These are phyloP conservation scores for Glarea lozoyensis DNA, from an alignment of 495 filamentous ascomycete genomes.

Conservation along the genomic window DNA sequence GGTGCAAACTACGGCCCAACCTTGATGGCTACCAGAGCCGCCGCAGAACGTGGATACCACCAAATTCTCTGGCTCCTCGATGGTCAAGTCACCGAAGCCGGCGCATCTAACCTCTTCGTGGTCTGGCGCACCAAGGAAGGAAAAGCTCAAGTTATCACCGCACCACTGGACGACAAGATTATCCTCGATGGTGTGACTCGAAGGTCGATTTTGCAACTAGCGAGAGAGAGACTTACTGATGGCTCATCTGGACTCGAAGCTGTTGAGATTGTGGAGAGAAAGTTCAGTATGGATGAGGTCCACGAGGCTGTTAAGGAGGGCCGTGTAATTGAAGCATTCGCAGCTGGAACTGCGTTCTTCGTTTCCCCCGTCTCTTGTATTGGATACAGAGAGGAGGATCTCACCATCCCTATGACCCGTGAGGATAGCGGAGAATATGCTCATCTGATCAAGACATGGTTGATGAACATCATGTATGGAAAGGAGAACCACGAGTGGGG, in stretches of 20 bases:
- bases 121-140: constrained; percentile 64
- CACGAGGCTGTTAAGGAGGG: constrained; percentile 65
- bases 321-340: constrained; percentile 75
- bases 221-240: constrained; percentile 45
- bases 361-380: constrained; percentile 67
- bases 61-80: constrained; percentile 92
- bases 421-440: constrained; percentile 56
- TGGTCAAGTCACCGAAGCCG: constrained; percentile 76
- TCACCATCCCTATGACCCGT: constrained; percentile 54
- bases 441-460: constrained; percentile 63
- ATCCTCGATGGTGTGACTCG: constrained; percentile 83
- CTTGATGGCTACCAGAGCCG: constrained; percentile 66
- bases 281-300: constrained; percentile 74
- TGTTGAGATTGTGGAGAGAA: constrained; percentile 66
- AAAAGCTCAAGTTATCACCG: constrained; percentile 68
- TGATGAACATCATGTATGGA: constrained; percentile 81
- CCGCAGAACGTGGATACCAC: constrained; percentile 60
- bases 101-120: constrained; percentile 89
- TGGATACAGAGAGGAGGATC: constrained; percentile 59
- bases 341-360: constrained; percentile 85
- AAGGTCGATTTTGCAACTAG: constrained; percentile 64
- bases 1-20: constrained; percentile 88
- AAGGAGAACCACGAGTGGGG: constrained; percentile 73
- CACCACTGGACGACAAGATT: constrained; percentile 68
- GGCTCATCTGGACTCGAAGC: constrained; percentile 38